Conservation (phyloP, 371 early-diverging fungal species). For the Mucor sp. region DNA sequence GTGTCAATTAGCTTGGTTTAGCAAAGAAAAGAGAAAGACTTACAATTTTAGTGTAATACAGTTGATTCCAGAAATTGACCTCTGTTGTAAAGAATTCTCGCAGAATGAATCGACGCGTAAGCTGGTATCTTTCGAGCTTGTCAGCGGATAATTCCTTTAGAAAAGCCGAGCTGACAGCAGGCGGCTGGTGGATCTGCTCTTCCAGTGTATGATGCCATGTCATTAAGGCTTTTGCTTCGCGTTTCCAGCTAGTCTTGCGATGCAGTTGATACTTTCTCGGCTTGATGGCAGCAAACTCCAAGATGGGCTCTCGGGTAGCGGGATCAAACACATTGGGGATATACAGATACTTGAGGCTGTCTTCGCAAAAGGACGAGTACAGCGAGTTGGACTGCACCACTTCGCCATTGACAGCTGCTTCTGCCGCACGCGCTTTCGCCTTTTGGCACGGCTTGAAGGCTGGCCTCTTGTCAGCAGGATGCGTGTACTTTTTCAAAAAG, state of each 20-base stretch:
- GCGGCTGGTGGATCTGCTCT: not conserved
- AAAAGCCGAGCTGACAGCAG: not conserved
- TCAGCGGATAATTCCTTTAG: not conserved
- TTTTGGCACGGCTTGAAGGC: slow-evolving; percentile 21
- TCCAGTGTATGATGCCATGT: slow-evolving; percentile 35
- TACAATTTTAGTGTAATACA: slow-evolving; percentile 46
- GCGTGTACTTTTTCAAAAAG: slow-evolving; percentile 12
- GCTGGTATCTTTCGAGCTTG: slow-evolving; percentile 15
- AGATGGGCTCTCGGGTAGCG: slow-evolving; percentile 15
- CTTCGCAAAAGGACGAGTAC: slow-evolving; percentile 14
- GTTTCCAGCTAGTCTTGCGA: slow-evolving; percentile 27
- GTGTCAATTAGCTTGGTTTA: not conserved
- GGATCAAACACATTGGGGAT: slow-evolving; percentile 31
- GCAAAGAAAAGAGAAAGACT: not conserved
- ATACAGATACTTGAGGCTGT: slow-evolving; percentile 20
- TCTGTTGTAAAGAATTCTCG: slow-evolving; percentile 48
- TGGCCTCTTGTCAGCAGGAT: slow-evolving; percentile 15
- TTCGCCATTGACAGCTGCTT: slow-evolving; percentile 20
- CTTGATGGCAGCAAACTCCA: slow-evolving; percentile 23
- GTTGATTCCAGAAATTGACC: slow-evolving; percentile 47
- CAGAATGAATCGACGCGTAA: slow-evolving; percentile 41
- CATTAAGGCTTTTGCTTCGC: slow-evolving; percentile 36
- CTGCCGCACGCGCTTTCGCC: slow-evolving; percentile 16
- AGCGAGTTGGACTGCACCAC: not conserved
- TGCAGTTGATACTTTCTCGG: slow-evolving; percentile 26